Evolutionary conservation across 1,284 basidiomycete species (phyloP).

Genomic region (Puccinia horiana): DNA sequence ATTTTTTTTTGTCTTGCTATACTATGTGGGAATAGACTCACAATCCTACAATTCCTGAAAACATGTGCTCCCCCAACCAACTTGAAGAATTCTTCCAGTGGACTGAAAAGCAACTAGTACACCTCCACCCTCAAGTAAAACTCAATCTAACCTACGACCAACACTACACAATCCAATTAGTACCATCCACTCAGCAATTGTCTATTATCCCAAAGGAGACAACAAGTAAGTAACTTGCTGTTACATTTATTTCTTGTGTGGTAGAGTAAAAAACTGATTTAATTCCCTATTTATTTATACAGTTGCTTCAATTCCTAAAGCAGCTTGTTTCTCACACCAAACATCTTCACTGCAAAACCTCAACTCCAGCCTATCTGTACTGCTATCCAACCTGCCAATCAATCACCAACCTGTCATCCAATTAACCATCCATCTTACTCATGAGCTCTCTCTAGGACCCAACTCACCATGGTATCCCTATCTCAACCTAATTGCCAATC

Average conservation of each 20-base stretch:
- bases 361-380: neutral
- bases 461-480: conserved; percentile 25
- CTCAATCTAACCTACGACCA: neutral
- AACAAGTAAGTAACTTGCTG: neutral
- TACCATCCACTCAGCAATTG: neutral
- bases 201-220: neutral
- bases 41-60: neutral
- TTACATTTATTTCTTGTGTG: neutral
- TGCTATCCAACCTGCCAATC: neutral
- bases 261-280: neutral
- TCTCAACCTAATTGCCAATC: conserved; percentile 13
- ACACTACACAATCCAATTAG: conserved; percentile 12
- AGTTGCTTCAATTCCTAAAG: conserved; percentile 48
- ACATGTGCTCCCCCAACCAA: neutral
- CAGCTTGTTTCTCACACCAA: conserved; percentile 37
- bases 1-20: neutral
- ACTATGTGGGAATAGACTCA: neutral
- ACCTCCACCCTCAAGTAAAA: conserved; percentile 7
- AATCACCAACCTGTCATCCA: neutral
- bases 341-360: conserved; percentile 3
- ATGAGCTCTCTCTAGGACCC: conserved; percentile 23
- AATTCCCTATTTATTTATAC: neutral
- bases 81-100: conserved; percentile 31
- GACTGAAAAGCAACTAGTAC: neutral
- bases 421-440: conserved; percentile 28